Base-by-base conservation (phyloP, 352 stramenopile genomes). In the Phytophthora colocasiae region DNA sequence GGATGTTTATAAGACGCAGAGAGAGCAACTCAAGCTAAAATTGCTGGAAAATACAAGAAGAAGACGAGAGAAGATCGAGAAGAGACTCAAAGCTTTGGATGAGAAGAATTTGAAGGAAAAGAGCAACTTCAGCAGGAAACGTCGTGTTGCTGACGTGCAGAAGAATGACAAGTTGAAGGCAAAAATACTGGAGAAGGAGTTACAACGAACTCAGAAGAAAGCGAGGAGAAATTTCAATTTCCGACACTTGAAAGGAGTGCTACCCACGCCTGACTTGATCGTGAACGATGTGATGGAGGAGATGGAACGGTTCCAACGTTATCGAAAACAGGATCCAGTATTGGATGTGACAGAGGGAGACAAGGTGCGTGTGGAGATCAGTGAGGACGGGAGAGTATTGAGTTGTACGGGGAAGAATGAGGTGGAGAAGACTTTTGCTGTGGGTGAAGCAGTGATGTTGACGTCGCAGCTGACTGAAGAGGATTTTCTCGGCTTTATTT, bases 401-500 rank as follows among this genome's bases (percentile, higher is more conserved):
- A 29, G 61, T 5, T 62, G 29, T 51, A 47, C 29, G n/a, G 9
- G 24, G 22, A 32, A 26, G 9, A 53, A 24, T 47, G 41, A 48
- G n/a, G 2, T 51, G 29, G 47, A 64, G 12, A 45, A 77, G 14
- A 73, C 61, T 10, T 90, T 86, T 58, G 26, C 32, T 27, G 70
- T 86, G n/a, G 61, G 71, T 1, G 82, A 93, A 58, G 63, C 74
- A 48, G 82, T 93, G 34, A 51, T 90, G 24, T 51, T 93, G 15
- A 59, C 50, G 36, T 91, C 82, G 2, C 54, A 36, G 12, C 53
- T 91, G 29, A 80, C 75, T 3, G 82, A 88, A 19, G 77, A 91
- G 52, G 81, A 89, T 45, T 86, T 93, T 22, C 60, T 87, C 51
- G 85, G 85, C 7, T 83, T 84, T 45, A 67, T 93, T 38, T 52